A percentile compares a stretch with the other conserved stretches of the same genome.
Conservation (phyloP, 1,284 basidiomycete species). For the Leccinum angustisporum region DNA sequence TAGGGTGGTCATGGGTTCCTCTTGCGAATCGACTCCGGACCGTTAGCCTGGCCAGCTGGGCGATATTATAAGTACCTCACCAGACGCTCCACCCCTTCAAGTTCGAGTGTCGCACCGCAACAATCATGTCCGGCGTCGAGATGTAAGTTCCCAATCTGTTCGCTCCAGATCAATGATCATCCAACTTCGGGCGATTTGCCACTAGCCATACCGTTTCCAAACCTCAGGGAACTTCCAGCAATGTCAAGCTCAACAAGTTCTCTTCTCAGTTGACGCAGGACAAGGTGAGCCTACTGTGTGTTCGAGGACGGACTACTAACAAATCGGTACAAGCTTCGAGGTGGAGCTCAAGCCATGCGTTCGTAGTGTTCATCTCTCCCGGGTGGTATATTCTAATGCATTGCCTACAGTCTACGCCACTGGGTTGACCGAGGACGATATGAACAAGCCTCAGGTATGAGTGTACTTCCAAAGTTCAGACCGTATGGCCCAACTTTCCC, state of each 20-base stretch:
- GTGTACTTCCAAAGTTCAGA: constrained; percentile 3
- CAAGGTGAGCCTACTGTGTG: constrained; percentile 45
- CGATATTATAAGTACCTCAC: constrained; percentile 21
- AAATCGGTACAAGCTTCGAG: constrained; percentile 49
- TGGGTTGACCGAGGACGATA: constrained; percentile 74
- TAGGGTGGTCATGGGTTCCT: constrained; percentile 23
- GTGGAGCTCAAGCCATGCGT: constrained; percentile 84
- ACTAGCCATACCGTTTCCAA: constrained; percentile 44
- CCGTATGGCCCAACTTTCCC: constrained; percentile 5
- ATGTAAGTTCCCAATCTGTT: constrained; percentile 44
- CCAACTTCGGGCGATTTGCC: not conserved
- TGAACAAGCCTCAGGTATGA: constrained; percentile 76
- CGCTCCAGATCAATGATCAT: not conserved
- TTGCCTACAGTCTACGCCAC: constrained; percentile 66
- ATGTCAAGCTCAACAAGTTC: constrained; percentile 66
- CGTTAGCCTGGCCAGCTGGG: not conserved
- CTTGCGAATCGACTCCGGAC: constrained; percentile 8
- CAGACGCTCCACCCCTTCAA: not conserved
- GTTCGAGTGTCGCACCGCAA: not conserved
- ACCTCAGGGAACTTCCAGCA: constrained; percentile 28
- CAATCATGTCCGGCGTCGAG: constrained; percentile 52
- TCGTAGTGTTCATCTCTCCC: constrained; percentile 30
- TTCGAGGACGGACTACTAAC: constrained; percentile 1
- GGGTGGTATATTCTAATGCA: constrained; percentile 5
- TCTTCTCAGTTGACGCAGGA: constrained; percentile 69